These are phyloP conservation scores for Bolboschoenus planiculmis DNA, from an alignment of 176 grass and related monocot species.

Conservation along the genomic window DNA sequence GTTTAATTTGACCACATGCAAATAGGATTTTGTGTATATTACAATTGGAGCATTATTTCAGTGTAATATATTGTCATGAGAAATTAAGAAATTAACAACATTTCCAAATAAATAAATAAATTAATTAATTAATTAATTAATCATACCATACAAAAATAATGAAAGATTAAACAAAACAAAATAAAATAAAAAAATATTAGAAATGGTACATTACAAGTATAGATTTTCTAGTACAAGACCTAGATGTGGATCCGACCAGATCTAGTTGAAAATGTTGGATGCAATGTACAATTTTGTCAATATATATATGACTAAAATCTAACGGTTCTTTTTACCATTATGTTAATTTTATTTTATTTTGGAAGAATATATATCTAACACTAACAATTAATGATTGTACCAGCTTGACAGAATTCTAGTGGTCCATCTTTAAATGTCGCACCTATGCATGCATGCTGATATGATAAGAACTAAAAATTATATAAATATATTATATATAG, in stretches of 20 bases:
- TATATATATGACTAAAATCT: neutral
- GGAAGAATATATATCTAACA: neutral
- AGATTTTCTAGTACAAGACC: neutral
- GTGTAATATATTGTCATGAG: no score
- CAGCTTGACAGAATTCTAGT: neutral
- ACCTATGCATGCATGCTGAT: neutral
- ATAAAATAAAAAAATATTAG: neutral
- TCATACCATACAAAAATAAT: neutral
- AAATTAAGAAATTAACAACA: no score
- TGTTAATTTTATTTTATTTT: neutral
- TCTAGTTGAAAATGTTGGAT: neutral
- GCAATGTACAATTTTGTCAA: neutral
- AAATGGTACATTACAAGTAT: neutral
- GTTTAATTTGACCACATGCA: no score
- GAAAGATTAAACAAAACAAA: neutral
- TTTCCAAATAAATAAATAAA: no score
- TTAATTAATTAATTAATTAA: no score
- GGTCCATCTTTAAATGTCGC: neutral
- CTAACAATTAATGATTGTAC: neutral
- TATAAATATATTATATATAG: neutral
- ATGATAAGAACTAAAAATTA: neutral
- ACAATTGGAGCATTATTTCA: no score
- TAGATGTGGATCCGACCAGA: slow-evolving; percentile 10
- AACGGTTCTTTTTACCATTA: neutral
- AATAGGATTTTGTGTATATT: no score